Conservation (phyloP, 192 early-diverging fungal species). For the Linnemannia schmuckeri region DNA sequence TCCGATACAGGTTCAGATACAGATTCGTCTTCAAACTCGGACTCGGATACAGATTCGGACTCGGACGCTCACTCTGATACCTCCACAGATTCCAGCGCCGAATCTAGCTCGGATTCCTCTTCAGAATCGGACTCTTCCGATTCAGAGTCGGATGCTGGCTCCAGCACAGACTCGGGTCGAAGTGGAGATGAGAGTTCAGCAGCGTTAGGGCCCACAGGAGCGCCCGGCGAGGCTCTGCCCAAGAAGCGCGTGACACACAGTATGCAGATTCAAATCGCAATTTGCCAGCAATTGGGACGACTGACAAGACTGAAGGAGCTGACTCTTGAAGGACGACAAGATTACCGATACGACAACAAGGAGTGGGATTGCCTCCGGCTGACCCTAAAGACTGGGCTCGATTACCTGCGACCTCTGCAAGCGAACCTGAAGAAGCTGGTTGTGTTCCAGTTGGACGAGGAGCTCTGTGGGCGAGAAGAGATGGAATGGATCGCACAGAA, state of each 20-base stretch:
- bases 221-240: not conserved
- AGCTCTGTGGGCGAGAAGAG: not conserved
- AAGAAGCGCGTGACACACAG: not conserved
- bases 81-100: not conserved
- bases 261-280: slow-evolving; percentile 7
- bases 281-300: slow-evolving; percentile 21
- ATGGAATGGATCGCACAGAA: slow-evolving; percentile 27
- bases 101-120: not conserved
- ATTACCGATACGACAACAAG: not conserved
- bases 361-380: slow-evolving; percentile 17
- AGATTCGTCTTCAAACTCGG: not conserved
- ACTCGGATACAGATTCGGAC: not conserved
- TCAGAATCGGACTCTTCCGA: not conserved
- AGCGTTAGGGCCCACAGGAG: not conserved
- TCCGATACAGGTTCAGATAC: not conserved
- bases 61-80: not conserved
- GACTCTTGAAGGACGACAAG: slow-evolving; percentile 11
- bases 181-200: not conserved
- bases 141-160: not conserved
- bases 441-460: slow-evolving; percentile 9
- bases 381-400: slow-evolving; percentile 20
- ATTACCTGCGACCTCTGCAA: slow-evolving; percentile 18
- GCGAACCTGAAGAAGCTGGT: slow-evolving; percentile 6
- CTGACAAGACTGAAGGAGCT: slow-evolving; percentile 10
- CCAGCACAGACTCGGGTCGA: not conserved